Conservation (phyloP, 805 yeast genomes). For the Komagataella mondaviorum region DNA sequence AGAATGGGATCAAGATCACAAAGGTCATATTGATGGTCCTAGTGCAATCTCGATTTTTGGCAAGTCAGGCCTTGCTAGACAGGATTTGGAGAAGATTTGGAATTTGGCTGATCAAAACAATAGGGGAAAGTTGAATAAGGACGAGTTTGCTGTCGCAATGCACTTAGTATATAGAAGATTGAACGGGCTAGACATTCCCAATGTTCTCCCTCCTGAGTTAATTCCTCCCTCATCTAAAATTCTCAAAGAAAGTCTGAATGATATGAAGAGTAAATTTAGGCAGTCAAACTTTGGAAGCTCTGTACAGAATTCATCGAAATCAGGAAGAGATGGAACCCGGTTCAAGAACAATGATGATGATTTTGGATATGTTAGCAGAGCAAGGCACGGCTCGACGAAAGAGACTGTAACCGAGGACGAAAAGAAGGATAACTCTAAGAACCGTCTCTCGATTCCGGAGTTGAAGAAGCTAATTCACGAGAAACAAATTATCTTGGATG, state of each 20-base stretch:
- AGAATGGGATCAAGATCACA: conserved; percentile 65
- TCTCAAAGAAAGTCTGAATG: conserved; percentile 55
- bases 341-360: conserved; percentile 69
- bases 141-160: conserved; percentile 95
- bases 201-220: conserved; percentile 73
- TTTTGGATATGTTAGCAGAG: conserved; percentile 41
- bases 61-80: conserved; percentile 78
- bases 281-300: conserved; percentile 17
- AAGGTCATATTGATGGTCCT: conserved; percentile 66
- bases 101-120: conserved; percentile 72
- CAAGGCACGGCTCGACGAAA: conserved; percentile 45
- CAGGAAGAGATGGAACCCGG: conserved; percentile 33
- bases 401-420: conserved; percentile 7
- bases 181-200: conserved; percentile 81
- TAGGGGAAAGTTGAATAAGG: conserved; percentile 72
- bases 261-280: conserved; percentile 54
- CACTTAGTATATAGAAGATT: conserved; percentile 84
- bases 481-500: conserved; percentile 56
- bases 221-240: conserved; percentile 76
- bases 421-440: conserved; percentile 9
- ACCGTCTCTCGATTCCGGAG: conserved; percentile 33
- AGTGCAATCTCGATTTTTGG: conserved; percentile 80
- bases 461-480: conserved; percentile 58
- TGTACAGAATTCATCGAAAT: conserved; percentile 18
- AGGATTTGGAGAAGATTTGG: conserved; percentile 88